These are phyloP conservation scores for Termitomyces sp. DNA, from an alignment of 768 basidiomycete genomes.

Conservation along the genomic window DNA sequence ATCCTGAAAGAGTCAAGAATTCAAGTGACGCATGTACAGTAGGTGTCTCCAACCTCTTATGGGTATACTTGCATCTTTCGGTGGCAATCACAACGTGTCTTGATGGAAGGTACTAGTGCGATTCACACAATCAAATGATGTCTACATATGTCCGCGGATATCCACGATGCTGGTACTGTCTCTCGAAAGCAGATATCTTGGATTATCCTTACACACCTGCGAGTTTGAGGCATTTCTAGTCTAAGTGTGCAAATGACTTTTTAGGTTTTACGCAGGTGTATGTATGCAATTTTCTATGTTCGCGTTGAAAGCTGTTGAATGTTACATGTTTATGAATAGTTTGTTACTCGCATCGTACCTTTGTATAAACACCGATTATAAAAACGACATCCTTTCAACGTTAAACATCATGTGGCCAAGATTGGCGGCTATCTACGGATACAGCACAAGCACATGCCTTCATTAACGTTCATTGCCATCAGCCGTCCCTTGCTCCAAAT, in stretches of 20 bases:
- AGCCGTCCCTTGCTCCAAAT: not conserved
- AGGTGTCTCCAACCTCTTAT: not conserved
- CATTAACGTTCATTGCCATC: not conserved
- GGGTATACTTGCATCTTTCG: not conserved
- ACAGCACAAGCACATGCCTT: not conserved
- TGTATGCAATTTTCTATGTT: not conserved
- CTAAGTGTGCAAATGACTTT: not conserved
- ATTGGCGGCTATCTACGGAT: not conserved
- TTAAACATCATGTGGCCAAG: not conserved
- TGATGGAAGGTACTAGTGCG: not conserved
- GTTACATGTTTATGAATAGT: too few relatives aligned
- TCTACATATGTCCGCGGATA: not conserved
- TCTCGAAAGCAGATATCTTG: not conserved
- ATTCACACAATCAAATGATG: not conserved
- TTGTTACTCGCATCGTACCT: not conserved
- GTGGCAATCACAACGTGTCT: not conserved
- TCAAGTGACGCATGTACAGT: not conserved
- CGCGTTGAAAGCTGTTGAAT: not conserved
- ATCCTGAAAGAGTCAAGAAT: not conserved
- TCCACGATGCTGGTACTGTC: not conserved
- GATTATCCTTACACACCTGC: too few relatives aligned
- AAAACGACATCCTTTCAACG: not conserved
- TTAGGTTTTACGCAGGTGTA: too few relatives aligned
- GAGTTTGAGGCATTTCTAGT: not conserved
- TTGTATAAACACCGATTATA: not conserved